phyloP scores from a whole-genome alignment of 148 eudicot species.

The Amaranthus palmeri region DNA sequence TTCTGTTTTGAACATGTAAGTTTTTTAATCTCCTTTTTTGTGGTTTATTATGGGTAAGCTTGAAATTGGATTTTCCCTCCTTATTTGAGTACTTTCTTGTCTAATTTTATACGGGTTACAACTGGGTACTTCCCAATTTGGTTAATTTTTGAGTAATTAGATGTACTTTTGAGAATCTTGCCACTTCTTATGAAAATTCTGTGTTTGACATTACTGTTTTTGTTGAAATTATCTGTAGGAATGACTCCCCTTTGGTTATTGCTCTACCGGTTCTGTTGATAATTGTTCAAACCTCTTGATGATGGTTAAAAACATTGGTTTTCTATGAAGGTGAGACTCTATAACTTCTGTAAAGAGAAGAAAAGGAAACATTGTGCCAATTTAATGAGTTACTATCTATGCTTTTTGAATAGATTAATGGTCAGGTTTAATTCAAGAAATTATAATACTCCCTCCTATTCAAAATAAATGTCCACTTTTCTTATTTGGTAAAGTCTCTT shows the following conservation, averaged over 20 bases:
- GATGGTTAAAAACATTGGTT: slow-evolving; percentile 19
- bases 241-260: slow-evolving; percentile 14
- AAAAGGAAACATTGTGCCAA: background rate
- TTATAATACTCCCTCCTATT: too few relatives aligned
- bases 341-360: background rate
- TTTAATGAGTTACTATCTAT: background rate
- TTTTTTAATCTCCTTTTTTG: slow-evolving; percentile 5
- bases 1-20: slow-evolving; percentile 26
- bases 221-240: slow-evolving; percentile 9
- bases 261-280: slow-evolving; percentile 9
- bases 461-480: too few relatives aligned
- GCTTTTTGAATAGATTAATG: background rate
- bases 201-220: background rate
- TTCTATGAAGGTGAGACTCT: slow-evolving; percentile 24
- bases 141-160: background rate
- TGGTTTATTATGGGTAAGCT: slow-evolving; percentile 10
- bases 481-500: too few relatives aligned
- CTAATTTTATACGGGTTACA: slow-evolving; percentile 5
- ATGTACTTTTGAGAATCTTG: background rate
- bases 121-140: slow-evolving; percentile 9
- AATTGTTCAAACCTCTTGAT: slow-evolving; percentile 11
- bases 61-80: slow-evolving; percentile 27
- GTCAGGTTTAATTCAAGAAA: background rate
- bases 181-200: background rate
- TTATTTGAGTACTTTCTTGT: background rate